A percentile compares a stretch with the other conserved stretches of the same genome.
phyloP scores from a whole-genome alignment of 192 early-diverging fungal species.

The Rhizophlyctis rosea region DNA sequence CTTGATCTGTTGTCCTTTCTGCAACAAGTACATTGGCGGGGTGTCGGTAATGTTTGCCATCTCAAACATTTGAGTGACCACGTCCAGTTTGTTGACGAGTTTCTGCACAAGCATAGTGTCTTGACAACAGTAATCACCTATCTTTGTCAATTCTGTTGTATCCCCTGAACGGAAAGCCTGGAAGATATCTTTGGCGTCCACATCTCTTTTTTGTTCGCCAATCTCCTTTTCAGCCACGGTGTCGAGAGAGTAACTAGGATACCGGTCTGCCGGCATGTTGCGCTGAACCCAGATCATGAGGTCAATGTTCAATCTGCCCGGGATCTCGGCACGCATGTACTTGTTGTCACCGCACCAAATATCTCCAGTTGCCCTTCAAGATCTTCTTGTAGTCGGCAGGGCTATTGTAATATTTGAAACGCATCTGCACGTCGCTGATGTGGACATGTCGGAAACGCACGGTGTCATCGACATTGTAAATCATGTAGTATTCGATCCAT shows the following conservation, averaged over 20 bases:
- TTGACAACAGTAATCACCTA: conserved; percentile 2
- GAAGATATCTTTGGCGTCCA: neutral
- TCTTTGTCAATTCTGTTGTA: neutral
- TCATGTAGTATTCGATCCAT: no score
- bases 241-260: neutral
- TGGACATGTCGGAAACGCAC: no score
- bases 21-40: neutral
- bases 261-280: neutral
- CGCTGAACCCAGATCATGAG: neutral
- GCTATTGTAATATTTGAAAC: no score
- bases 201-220: neutral
- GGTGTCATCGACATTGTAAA: no score
- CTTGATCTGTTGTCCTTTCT: conserved; percentile 8
- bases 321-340: neutral
- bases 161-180: neutral
- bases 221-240: neutral
- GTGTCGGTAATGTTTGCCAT: conserved; percentile 1
- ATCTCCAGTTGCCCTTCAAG: no score
- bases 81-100: conserved; percentile 9
- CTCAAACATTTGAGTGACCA: neutral
- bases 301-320: neutral
- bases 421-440: no score
- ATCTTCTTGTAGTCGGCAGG: no score
- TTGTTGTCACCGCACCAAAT: no score
- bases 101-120: conserved; percentile 1